These are phyloP conservation scores for Fraxinus baroniana DNA, from an alignment of 305 asterid species.

Conservation along the genomic window DNA sequence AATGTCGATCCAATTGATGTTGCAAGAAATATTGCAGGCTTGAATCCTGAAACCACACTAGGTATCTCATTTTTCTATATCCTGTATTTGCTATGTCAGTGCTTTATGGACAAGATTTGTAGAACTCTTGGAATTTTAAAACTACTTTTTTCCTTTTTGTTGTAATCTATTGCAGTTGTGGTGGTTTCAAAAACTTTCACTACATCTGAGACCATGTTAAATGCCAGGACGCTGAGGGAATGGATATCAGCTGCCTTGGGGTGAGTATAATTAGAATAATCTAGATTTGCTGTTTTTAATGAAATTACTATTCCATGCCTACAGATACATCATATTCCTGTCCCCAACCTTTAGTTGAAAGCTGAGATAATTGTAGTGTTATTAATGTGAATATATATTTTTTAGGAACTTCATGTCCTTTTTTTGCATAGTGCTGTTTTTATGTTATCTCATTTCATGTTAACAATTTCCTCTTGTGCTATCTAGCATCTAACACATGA, in stretches of 20 bases:
- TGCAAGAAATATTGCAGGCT: conserved; percentile 74
- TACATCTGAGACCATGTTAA: conserved; percentile 98
- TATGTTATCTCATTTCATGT: not conserved
- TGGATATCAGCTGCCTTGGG: conserved; percentile 96
- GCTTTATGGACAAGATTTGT: not conserved
- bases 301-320: not conserved
- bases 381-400: not conserved
- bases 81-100: not conserved
- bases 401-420: not conserved
- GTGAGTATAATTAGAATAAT: conserved; percentile 38
- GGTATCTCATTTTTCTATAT: conserved; percentile 43
- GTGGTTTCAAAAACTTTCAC: conserved; percentile 98
- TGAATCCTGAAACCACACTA: conserved; percentile 94
- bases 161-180: conserved; percentile 59
- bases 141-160: conserved; percentile 13
- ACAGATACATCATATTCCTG: not conserved
- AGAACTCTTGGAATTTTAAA: conserved; percentile 7
- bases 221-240: conserved; percentile 94
- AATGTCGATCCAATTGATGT: conserved; percentile 98
- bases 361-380: not conserved
- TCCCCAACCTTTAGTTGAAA: not conserved
- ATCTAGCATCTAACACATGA: not conserved
- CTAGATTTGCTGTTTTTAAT: not conserved
- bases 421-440: not conserved
- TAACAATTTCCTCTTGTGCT: not conserved